phyloP scores from a whole-genome alignment of 345 rosid genomes.

The Salix viminalis region DNA sequence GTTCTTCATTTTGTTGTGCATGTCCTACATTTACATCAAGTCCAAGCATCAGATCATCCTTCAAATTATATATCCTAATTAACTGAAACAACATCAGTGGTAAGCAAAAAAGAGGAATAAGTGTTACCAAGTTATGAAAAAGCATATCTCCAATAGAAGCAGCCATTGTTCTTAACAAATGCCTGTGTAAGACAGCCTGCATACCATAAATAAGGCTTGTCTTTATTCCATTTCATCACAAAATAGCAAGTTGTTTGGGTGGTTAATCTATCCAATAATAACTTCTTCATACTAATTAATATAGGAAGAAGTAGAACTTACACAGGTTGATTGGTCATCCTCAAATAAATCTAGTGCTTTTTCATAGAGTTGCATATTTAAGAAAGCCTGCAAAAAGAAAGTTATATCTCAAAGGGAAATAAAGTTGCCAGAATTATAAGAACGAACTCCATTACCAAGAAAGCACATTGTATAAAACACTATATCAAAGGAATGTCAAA shows the following conservation, averaged over 20 bases:
- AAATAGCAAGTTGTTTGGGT: constrained; percentile 5
- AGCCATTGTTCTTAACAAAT: constrained; percentile 78
- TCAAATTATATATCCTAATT: constrained; percentile 12
- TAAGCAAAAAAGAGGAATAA: constrained; percentile 10
- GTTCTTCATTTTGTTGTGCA: constrained; percentile 69
- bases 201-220: constrained; percentile 20
- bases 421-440: neutral
- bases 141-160: constrained; percentile 63
- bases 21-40: constrained; percentile 42
- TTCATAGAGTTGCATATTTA: constrained; percentile 86
- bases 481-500: neutral
- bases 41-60: constrained; percentile 14
- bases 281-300: neutral
- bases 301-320: constrained; percentile 39
- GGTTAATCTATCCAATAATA: neutral
- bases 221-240: constrained; percentile 22
- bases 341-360: constrained; percentile 86
- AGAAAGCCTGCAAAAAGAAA: constrained; percentile 60
- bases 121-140: constrained; percentile 63
- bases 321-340: constrained; percentile 82
- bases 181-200: constrained; percentile 84
- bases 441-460: constrained; percentile 12
- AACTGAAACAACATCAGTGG: constrained; percentile 5
- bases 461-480: neutral
- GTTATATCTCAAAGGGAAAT: constrained; percentile 9